Evolutionary conservation across 1,284 basidiomycete genomes (phyloP), one percentile per base, ranked within the genome.

Genomic region (Erythrobasidium hasegawianum): DNA sequence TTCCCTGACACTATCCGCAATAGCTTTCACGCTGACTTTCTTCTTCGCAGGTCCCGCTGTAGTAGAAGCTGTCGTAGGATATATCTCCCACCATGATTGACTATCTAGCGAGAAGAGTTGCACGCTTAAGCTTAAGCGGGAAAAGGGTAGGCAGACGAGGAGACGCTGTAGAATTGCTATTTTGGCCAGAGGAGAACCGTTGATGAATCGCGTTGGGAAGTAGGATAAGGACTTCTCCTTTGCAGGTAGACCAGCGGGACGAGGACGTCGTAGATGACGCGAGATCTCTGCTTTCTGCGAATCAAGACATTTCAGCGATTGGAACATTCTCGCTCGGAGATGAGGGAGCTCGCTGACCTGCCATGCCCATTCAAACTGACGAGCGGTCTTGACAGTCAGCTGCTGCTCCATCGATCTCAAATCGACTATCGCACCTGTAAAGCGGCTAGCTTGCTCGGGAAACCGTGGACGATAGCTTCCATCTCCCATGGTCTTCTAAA

Each of bases 361-460:
- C 90, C 90, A 94, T n/a, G 90, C 90, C 89, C 90, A 93, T 78
- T 94, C 90, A 73, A 92, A 93, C 78, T 91, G 84, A n/a, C n/a
- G n/a, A n/a, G 20, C n/a, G n/a, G n/a, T n/a, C n/a, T n/a, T n/a
- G n/a, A n/a, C n/a, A n/a, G n/a, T n/a, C n/a, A n/a, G n/a, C n/a
- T n/a, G n/a, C n/a, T n/a, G n/a, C n/a, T n/a, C n/a, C n/a, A n/a
- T n/a, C n/a, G n/a, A n/a, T n/a, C n/a, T n/a, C n/a, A n/a, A n/a
- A n/a, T n/a, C n/a, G n/a, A n/a, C n/a, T n/a, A 56, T 39, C 55
- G 57, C 50, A 73, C 72, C 54, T 76, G 69, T 2, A 93, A 80
- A 0, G 91, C 90, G 0, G 88, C 84, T 22, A 92, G 80, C 75
- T 87, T 87, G 65, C 88, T 90, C 0, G 90, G 89, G 75, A 95